These are phyloP conservation scores for Candida nitratophila DNA, from an alignment of 805 yeast genomes.

Conservation along the genomic window DNA sequence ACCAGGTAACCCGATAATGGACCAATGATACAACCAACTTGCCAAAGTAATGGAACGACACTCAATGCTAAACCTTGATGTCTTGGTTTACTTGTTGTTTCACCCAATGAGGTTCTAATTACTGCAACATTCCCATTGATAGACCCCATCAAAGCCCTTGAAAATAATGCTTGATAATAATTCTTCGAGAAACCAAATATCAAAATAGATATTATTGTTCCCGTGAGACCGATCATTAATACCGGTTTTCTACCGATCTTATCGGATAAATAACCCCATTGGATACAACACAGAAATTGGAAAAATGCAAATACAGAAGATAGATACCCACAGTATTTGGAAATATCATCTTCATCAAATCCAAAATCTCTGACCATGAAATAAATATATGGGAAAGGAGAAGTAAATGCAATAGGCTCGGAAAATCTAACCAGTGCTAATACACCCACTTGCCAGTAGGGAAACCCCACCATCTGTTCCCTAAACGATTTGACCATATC, in stretches of 20 bases:
- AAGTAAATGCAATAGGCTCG: constrained; percentile 60
- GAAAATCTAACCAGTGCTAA: constrained; percentile 42
- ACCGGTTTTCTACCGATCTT: constrained; percentile 50
- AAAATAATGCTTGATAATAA: constrained; percentile 44
- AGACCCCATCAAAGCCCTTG: constrained; percentile 49
- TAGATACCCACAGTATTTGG: constrained; percentile 55
- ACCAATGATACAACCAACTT: constrained; percentile 54
- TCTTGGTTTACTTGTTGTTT: constrained; percentile 44
- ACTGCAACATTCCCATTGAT: constrained; percentile 62
- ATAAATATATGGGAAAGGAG: constrained; percentile 56
- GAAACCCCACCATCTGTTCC: constrained; percentile 51
- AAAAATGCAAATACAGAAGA: constrained; percentile 56
- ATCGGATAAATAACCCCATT: constrained; percentile 56
- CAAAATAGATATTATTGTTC: constrained; percentile 41
- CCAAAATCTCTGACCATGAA: constrained; percentile 57
- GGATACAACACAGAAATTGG: constrained; percentile 49
- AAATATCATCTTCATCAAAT: constrained; percentile 44
- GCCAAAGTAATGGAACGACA: constrained; percentile 54
- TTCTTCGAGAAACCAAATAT: constrained; percentile 48
- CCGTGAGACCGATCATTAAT: constrained; percentile 42
- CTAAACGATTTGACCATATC: constrained; percentile 24
- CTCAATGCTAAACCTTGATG: constrained; percentile 62
- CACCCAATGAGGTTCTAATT: constrained; percentile 57
- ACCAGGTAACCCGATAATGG: constrained; percentile 41
- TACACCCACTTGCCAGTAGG: constrained; percentile 39